Conservation (phyloP, 2,329 filamentous ascomycete genomes). For the Fusarium siculi region DNA sequence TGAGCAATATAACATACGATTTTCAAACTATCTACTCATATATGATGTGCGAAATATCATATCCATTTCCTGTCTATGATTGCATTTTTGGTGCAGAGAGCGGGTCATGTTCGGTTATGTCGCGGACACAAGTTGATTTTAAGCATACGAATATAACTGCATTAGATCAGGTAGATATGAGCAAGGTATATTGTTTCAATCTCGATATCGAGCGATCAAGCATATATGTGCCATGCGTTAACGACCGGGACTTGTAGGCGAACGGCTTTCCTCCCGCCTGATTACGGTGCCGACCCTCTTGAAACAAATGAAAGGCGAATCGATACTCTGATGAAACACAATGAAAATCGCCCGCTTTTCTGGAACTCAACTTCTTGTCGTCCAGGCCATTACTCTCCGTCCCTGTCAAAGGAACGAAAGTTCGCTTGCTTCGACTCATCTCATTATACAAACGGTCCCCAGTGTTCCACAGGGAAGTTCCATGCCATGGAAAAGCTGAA, state of each 20-base stretch:
- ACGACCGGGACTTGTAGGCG: neutral
- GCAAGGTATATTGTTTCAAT: slow-evolving; percentile 21
- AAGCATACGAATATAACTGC: neutral
- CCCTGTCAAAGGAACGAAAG: neutral
- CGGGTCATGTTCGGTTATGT: neutral
- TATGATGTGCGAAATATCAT: neutral
- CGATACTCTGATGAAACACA: slow-evolving; percentile 11
- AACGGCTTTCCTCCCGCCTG: neutral
- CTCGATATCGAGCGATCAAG: slow-evolving; percentile 15
- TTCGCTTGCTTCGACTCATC: neutral
- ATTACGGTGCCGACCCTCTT: neutral
- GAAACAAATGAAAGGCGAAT: slow-evolving; percentile 25
- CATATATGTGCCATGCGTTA: slow-evolving; percentile 9
- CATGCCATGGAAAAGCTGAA: slow-evolving; percentile 6
- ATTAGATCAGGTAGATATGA: neutral
- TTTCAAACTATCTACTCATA: no score
- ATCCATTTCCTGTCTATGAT: neutral
- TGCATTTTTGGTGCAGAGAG: neutral
- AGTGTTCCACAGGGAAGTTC: neutral
- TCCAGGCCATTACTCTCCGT: neutral
- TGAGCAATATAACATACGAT: neutral
- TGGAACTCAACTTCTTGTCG: neutral
- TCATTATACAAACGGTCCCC: neutral
- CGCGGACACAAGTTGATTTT: neutral
- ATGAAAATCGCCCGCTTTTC: neutral